Base-by-base conservation (phyloP, 1,139 yeast species). In the Geotrichum aggregatum region DNA sequence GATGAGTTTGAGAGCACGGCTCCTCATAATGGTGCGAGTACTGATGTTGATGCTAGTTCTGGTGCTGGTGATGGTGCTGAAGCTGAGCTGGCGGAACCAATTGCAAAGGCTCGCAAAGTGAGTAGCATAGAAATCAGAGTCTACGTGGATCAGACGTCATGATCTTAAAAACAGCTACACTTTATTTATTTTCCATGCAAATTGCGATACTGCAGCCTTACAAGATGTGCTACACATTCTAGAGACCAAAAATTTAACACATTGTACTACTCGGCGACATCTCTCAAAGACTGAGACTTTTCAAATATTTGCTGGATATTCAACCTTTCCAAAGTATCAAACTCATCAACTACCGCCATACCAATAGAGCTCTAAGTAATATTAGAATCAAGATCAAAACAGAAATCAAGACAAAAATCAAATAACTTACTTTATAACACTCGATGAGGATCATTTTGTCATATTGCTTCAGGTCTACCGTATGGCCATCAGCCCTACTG, bases 391-490 rank as follows among this genome's bases (percentile, higher is more conserved):
- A 5, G 21, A 43, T 48, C 42, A 43, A 39, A 26, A 21, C 31
- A n/a, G 18, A 7, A 24, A n/a, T n/a, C n/a, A n/a, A 7, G 3
- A 8, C 6, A 13, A 22, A 3, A 14, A n/a, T 38, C 26, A 33
- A 28, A 1, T 3, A 18, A 39, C 50, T 42, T 21, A 60, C 63
- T 60, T 89, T 91, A 70, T 83, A 92, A 64, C 96, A 87, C 66
- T 89, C 96, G 1, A 92, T 85, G 55, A 92, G 66, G 49, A 92
- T 80, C 61, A 92, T 72, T 63, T 83, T 83, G 54, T 89, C 95
- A 63, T 82, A 88, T 18, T 82, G 72, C 61, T 88, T 87, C 67
- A 92, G 76, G 64, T 89, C 95, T 10, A 92, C 96, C 33, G 73
- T 71, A 65, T 88, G 96, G 1, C 83, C 83, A 59, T 82, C 79